Conservation (phyloP, 495 filamentous ascomycete genomes). For the Aspergillus olivimuriae region DNA sequence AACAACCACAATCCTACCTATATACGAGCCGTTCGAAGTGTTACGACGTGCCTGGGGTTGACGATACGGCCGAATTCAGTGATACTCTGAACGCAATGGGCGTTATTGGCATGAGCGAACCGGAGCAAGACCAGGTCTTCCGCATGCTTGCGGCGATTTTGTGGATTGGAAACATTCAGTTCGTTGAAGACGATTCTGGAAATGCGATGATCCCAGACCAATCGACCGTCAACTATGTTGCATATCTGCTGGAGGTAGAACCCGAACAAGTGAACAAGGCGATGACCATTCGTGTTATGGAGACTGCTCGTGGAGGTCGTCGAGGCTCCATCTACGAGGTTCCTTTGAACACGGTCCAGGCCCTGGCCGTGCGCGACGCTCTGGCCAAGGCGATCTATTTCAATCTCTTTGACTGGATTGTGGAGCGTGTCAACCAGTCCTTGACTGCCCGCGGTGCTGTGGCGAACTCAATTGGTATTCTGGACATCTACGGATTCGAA, state of each 20-base stretch:
- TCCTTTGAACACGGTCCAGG: constrained; percentile 84
- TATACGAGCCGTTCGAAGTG: constrained; percentile 95
- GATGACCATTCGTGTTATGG: constrained; percentile 81
- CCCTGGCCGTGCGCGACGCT: constrained; percentile 88
- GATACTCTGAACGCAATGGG: constrained; percentile 94
- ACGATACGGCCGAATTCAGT: constrained; percentile 83
- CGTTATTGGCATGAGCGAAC: constrained; percentile 80
- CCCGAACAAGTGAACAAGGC: constrained; percentile 75
- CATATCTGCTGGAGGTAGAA: constrained; percentile 89
- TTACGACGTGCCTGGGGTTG: constrained; percentile 85
- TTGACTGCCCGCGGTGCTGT: constrained; percentile 70
- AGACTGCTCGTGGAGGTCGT: constrained; percentile 78
- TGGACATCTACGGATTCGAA: constrained; percentile 99
- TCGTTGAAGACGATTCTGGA: constrained; percentile 80
- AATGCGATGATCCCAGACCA: constrained; percentile 81
- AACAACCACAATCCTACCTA: constrained; percentile 86
- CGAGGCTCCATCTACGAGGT: constrained; percentile 83
- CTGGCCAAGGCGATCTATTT: constrained; percentile 92
- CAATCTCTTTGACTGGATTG: constrained; percentile 99
- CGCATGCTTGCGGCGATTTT: constrained; percentile 89
- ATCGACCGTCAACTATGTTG: constrained; percentile 87
- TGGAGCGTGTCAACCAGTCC: constrained; percentile 84
- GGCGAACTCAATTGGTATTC: constrained; percentile 86
- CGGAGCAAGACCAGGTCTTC: constrained; percentile 95
- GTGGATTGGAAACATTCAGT: constrained; percentile 92